Base-by-base conservation (phyloP, 768 basidiomycete species). In the Cubamyces sp. region DNA sequence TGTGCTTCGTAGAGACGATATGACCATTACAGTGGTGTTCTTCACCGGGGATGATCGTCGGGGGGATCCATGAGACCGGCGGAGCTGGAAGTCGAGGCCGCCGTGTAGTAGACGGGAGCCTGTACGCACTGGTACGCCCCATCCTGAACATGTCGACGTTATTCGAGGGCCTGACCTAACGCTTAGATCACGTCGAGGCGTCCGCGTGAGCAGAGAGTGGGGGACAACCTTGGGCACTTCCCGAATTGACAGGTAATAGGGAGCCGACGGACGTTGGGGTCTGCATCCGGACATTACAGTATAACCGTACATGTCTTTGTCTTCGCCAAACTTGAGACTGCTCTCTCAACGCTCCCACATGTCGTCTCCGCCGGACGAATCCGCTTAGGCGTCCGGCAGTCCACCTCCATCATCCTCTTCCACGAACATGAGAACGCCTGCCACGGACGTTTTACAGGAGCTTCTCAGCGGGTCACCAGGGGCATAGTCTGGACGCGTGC, bases 1-100 rank as follows among this genome's bases (percentile, higher is more conserved):
- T 15, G n/a, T 9, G 11, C 5, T 21, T 34, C 26, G 57, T 57
- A 72, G 76, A 48, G 77, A 78, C 53, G 77, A 78, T 59, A 73
- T 76, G 30, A 74, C 72, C 3, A 72, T 69, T 40, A 52, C 55
- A 3, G 73, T 70, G 2, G 65, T 71, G 14, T 69, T 68, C 63
- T 71, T 71, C 52, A 45, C n/a, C 11, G 60, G 66, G 39, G 62
- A 62, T n/a, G 46, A 64, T 56, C 40, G 50, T 42, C 49, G 49
- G 43, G 18, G 4, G 21, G 1, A 37, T 41, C n/a, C 16, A 26
- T 46, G 40, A 43, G 43, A 3, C 18, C 16, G n/a, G 40, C 49
- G 49, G 42, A 42, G 41, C 34, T 28, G 14, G 23, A 16, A 23
- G 26, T 49, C 12, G 40, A 26, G 26, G 43, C 40, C 34, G 40